Base-by-base conservation (phyloP, 371 early-diverging fungal genomes). In the Haplosporangium sp. region DNA sequence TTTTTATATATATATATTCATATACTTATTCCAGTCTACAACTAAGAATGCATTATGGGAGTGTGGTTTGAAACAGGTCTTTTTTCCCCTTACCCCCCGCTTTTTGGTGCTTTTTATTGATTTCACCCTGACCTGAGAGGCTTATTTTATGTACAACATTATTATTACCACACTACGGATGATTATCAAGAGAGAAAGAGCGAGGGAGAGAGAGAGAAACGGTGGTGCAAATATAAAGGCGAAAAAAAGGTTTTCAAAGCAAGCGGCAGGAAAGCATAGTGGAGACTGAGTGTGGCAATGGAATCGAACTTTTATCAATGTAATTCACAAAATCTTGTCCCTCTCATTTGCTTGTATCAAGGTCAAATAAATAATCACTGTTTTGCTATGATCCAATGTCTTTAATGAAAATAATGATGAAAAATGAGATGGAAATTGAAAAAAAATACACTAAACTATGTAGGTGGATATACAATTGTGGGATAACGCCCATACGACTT, bases 401-500 rank as follows among this genome's bases (percentile, higher is more conserved):
- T 4, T 50, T 50, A n/a, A 50, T 50, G 50, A 50, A n/a, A 13
- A 15, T 52, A 19, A 48, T 27, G n/a, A 34, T 11, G 40, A 40
- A 55, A 34, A 27, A 27, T 27, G 27, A 27, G 27, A 27, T 27
- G 27, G 27, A 27, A 27, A 27, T 27, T 27, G 38, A 6, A 61
- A n/a, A 7, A 55, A 53, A 53, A 44, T 10, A 13, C 55, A 45
- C 56, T 27, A 13, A 53, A 45, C 2, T 47, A 11, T 50, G 50
- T n/a, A 50, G n/a, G n/a, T 50, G 50, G 50, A 50, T 50, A 50
- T 50, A 50, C 50, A 50, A n/a, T n/a, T 50, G 50, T 50, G 50
- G 50, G n/a, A 50, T 50, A 6, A 3, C 50, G 19, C 50, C n/a
- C n/a, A 45, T 19, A 52, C 6, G 3, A 2, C 17, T 19, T 61